Evolutionary conservation across 2,329 filamentous ascomycete species (phyloP), one percentile per base, ranked within the genome.

Genomic region (Cucurbitaria berberidis): DNA sequence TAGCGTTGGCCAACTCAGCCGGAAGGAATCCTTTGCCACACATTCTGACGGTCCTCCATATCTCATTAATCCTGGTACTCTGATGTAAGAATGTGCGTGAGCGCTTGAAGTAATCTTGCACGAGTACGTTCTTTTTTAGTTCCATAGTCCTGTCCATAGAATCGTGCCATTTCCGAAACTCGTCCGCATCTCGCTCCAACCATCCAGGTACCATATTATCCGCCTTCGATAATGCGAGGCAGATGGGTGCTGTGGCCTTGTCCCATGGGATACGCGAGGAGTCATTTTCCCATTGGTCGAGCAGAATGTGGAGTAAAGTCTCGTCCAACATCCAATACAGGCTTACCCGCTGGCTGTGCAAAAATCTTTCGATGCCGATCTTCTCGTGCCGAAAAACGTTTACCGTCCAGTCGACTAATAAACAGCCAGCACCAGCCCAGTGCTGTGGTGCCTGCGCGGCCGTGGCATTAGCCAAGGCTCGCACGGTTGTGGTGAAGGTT

Each of bases 271-370:
- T 21, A 3, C 32, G 40, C 21, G 41, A 38, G 22, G 27, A 36
- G 11, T 45, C 39, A 30, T 46, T 29, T 32, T 63, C 55, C 55
- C 60, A 63, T 38, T 53, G 44, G 15, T 54, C 55, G 13, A 59
- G 9, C 24, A 50, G 58, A 15, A 63, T 55, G 3, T 43, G 48
- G 19, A 62, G 48, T 22, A 62, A 21, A n/a, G 55, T 50, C 46
- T 62, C 52, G 44, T 62, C 60, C 13, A 62, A 32, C 0, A 59
- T 55, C 53, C 51, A 57, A 43, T 61, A 63, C 10, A 63, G 41
- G 24, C 60, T 63, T 13, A 53, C 46, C 4, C 58, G 47, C 39
- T 61, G 57, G 21, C 57, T 53, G 22, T 50, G 47, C 32, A 62
- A 36, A n/a, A 62, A 59, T 1, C 41, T 27, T 19, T 60, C 51